phyloP scores from a whole-genome alignment of 2,329 filamentous ascomycete genomes.

The Kalmusia sp. region DNA sequence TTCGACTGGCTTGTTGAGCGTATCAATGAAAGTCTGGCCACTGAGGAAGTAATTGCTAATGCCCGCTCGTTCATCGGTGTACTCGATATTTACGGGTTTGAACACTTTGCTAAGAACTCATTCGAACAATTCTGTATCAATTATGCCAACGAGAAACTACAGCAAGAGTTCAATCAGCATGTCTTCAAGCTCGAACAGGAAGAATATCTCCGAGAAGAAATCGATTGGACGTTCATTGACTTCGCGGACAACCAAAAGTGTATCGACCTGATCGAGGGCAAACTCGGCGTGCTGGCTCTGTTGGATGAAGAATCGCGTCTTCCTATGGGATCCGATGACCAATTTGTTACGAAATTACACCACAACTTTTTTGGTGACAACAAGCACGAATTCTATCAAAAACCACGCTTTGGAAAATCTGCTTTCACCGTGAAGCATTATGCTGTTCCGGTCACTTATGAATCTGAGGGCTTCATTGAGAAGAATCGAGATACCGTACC shows the following conservation, averaged over 20 bases:
- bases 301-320: slow-evolving; percentile 95
- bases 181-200: slow-evolving; percentile 99
- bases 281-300: slow-evolving; percentile 88
- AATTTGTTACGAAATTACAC: slow-evolving; percentile 95
- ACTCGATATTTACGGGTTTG: slow-evolving; percentile 98
- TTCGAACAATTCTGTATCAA: slow-evolving; percentile 99
- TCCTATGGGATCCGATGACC: slow-evolving; percentile 96
- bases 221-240: slow-evolving; percentile 99
- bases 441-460: slow-evolving; percentile 96
- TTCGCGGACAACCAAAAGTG: slow-evolving; percentile 99
- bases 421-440: slow-evolving; percentile 99
- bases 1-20: slow-evolving; percentile 99
- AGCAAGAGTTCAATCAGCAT: slow-evolving; percentile 99
- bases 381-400: slow-evolving; percentile 98
- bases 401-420: slow-evolving; percentile 96
- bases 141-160: slow-evolving; percentile 98
- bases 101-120: slow-evolving; percentile 99
- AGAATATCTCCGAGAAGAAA: slow-evolving; percentile 94
- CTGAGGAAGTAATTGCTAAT: slow-evolving; percentile 81
- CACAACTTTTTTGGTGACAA: slow-evolving; percentile 82
- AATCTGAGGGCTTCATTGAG: slow-evolving; percentile 98
- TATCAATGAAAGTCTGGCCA: slow-evolving; percentile 90
- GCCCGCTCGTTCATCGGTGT: slow-evolving; percentile 95
- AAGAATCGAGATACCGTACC: slow-evolving; percentile 99
- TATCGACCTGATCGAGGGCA: slow-evolving; percentile 97